phyloP scores from a whole-genome alignment of 192 early-diverging fungal species.

The Podila minutissima region DNA sequence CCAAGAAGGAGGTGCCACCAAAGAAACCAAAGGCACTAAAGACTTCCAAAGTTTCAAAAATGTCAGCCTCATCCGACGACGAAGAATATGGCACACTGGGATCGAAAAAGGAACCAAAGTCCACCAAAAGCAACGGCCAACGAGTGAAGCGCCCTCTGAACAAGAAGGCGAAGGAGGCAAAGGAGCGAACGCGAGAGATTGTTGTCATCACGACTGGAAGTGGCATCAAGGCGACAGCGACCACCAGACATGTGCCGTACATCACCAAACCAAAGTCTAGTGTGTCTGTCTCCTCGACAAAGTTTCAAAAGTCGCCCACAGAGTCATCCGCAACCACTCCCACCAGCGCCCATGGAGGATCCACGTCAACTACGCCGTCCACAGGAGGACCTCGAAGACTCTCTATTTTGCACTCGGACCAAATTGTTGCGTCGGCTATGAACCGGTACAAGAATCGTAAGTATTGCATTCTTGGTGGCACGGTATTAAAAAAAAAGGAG shows the following conservation, averaged over 20 bases:
- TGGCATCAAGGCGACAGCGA: constrained; percentile 13
- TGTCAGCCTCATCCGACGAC: background rate
- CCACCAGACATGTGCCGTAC: background rate
- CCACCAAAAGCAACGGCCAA: constrained; percentile 2
- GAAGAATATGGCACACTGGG: background rate
- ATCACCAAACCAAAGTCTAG: background rate
- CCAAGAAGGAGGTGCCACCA: background rate
- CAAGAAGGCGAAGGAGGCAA: background rate
- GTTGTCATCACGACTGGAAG: constrained; percentile 26
- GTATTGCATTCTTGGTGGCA: constrained; percentile 5
- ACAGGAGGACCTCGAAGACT: constrained; percentile 10
- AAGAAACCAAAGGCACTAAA: background rate
- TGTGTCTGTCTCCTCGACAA: background rate
- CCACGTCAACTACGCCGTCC: no score
- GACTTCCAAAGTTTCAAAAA: no score
- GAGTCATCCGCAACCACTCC: background rate
- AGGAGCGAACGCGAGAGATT: constrained; percentile 16
- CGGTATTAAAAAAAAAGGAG: background rate
- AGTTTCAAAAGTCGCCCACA: background rate
- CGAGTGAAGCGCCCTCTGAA: background rate
- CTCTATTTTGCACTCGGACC: constrained; percentile 56
- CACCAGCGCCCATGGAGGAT: background rate
- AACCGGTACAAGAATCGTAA: constrained; percentile 58
- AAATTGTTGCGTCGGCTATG: constrained; percentile 51
- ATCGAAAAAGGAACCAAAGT: background rate